Conservation (phyloP, 164 flowering plant species). For the Kalanchoe fedtschenkoi region DNA sequence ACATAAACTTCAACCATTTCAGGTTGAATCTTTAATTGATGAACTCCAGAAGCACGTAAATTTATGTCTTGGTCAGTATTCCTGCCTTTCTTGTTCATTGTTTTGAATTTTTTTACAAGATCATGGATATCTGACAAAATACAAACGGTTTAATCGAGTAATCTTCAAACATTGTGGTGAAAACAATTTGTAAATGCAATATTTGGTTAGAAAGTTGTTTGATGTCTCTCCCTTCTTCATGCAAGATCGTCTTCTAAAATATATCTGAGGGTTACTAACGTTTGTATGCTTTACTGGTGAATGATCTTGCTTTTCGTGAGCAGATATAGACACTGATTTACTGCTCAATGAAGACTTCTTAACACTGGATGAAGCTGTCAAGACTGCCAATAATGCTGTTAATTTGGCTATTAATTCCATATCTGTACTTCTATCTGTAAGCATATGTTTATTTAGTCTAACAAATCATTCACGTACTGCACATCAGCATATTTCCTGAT, state of each 20-base stretch:
- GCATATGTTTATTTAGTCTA: conserved; percentile 14
- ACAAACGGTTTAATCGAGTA: not conserved
- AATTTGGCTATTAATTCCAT: conserved; percentile 57
- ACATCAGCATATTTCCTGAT: not conserved
- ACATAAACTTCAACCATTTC: conserved; percentile 7
- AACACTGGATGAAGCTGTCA: conserved; percentile 84
- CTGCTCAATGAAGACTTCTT: conserved; percentile 67
- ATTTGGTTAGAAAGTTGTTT: not conserved
- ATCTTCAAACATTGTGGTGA: conserved; percentile 1
- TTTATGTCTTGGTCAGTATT: conserved; percentile 62
- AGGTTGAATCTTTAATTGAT: conserved; percentile 55
- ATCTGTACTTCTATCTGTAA: conserved; percentile 58
- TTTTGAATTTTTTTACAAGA: not conserved
- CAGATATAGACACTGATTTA: conserved; percentile 75
- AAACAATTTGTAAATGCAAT: not conserved
- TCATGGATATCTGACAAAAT: not conserved
- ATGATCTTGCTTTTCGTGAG: conserved; percentile 9
- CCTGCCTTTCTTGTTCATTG: not conserved
- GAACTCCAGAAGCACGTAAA: conserved; percentile 46
- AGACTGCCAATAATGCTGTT: conserved; percentile 74
- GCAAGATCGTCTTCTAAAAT: not conserved
- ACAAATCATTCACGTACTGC: not conserved
- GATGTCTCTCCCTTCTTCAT: not conserved
- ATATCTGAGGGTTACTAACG: not conserved
- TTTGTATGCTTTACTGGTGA: not conserved